phyloP scores from a whole-genome alignment of 192 early-diverging fungal genomes.

The Coemansia erecta region DNA sequence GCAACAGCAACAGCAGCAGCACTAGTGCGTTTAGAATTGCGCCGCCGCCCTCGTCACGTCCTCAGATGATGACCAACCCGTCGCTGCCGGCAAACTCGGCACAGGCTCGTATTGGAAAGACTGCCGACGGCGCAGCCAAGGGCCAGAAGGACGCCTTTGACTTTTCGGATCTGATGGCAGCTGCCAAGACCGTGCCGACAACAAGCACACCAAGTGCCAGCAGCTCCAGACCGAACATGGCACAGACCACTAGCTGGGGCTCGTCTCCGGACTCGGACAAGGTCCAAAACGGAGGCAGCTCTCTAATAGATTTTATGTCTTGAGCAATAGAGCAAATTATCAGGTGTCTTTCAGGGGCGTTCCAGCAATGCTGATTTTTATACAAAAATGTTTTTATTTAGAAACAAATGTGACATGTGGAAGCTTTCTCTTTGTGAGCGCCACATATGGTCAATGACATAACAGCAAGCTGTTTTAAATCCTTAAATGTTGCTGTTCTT shows the following conservation, averaged over 20 bases:
- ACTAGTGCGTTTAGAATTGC: conserved; percentile 5
- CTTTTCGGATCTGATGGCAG: conserved; percentile 44
- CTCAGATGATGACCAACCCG: conserved; percentile 44
- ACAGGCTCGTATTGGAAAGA: conserved; percentile 28
- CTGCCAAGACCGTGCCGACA: conserved; percentile 27
- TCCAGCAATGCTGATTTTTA: too few species aligned
- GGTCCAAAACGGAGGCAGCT: conserved; percentile 2
- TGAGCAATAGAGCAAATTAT: too few species aligned
- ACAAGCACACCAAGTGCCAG: not conserved
- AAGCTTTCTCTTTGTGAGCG: not conserved
- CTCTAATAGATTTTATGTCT: conserved; percentile 41
- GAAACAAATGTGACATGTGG: not conserved
- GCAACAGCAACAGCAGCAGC: conserved; percentile 5
- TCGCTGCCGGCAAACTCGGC: conserved; percentile 42
- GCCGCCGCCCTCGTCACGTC: conserved; percentile 1
- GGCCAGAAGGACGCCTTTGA: conserved; percentile 45
- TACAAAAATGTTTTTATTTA: not conserved
- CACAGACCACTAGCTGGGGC: conserved; percentile 42
- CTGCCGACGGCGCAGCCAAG: not conserved
- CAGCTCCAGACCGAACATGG: conserved; percentile 13
- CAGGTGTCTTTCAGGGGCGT: too few species aligned
- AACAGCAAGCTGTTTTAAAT: not conserved
- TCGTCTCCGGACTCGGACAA: conserved; percentile 31
- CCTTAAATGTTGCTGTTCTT: not conserved
- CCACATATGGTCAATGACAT: not conserved